These are phyloP conservation scores for Oehlia diaphana DNA, from an alignment of 192 early-diverging fungal genomes.

Conservation along the genomic window DNA sequence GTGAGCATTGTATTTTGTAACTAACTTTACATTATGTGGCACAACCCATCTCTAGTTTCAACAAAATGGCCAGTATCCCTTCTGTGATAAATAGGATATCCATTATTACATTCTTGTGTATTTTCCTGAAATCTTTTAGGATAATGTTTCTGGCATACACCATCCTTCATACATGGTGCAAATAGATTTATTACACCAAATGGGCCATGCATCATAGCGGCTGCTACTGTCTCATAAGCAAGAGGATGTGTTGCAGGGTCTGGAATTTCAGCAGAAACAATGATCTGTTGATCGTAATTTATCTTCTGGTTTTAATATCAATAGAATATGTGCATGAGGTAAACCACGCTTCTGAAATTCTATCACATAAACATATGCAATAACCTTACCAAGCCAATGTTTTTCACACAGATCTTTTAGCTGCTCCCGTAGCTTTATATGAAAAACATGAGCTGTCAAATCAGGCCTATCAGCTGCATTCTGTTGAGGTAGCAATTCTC, in stretches of 20 bases:
- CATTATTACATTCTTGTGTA: too few species aligned
- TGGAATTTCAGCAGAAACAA: neutral
- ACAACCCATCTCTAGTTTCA: constrained; percentile 39
- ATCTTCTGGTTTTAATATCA: constrained; percentile 25
- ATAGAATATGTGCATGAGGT: constrained; percentile 42
- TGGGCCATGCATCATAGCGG: too few species aligned
- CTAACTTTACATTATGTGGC: constrained; percentile 34
- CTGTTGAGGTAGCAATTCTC: constrained; percentile 16
- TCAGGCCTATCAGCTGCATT: constrained; percentile 30
- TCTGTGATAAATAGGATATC: too few species aligned
- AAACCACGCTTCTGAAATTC: constrained; percentile 47
- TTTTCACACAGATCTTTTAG: constrained; percentile 24
- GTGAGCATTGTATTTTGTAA: constrained; percentile 31
- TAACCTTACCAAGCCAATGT: constrained; percentile 30
- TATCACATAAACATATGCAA: constrained; percentile 35
- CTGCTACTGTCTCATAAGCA: too few species aligned
- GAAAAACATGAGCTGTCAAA: constrained; percentile 27
- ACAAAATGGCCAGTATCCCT: constrained; percentile 15
- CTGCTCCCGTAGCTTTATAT: constrained; percentile 22
- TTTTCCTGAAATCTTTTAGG: too few species aligned
- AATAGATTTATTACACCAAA: too few species aligned
- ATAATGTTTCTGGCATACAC: too few species aligned
- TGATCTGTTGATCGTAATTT: constrained; percentile 25
- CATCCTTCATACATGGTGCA: too few species aligned
- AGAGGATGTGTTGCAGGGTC: too few species aligned